Evolutionary conservation across 176 grass and related monocot species (phyloP).

Genomic region (Bolboschoenus planiculmis): DNA sequence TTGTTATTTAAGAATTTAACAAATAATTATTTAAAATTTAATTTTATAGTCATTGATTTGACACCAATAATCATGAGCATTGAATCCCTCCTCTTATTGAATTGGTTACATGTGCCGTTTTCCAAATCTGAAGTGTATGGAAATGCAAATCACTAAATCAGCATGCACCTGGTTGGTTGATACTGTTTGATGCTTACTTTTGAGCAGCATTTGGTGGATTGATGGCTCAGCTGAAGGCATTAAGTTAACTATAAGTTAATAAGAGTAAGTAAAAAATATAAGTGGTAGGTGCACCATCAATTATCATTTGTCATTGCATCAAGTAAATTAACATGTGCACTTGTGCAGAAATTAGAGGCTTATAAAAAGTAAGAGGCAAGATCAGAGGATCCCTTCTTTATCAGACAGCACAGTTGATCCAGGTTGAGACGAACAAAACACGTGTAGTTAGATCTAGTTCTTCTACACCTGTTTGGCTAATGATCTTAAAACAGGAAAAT

Average conservation of each 20-base stretch:
- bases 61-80: too few relatives aligned
- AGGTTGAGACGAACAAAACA: neutral
- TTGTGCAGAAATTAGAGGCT: neutral
- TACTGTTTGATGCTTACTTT: constrained; percentile 9
- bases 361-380: neutral
- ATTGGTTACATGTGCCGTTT: neutral
- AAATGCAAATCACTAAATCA: constrained; percentile 10
- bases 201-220: constrained; percentile 16
- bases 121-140: neutral
- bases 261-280: neutral
- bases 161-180: neutral
- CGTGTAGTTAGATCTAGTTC: neutral
- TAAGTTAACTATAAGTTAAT: neutral
- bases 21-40: too few relatives aligned
- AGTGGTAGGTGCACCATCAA: neutral
- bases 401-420: neutral
- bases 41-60: too few relatives aligned
- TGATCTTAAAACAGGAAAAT: neutral
- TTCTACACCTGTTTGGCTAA: neutral
- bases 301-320: neutral
- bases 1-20: too few relatives aligned
- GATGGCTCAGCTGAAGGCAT: neutral
- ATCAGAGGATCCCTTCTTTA: neutral
- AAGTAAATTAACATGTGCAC: neutral
- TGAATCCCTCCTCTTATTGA: too few relatives aligned